phyloP scores from a whole-genome alignment of 1,284 basidiomycete genomes.

The Schizopora paradoxa region DNA sequence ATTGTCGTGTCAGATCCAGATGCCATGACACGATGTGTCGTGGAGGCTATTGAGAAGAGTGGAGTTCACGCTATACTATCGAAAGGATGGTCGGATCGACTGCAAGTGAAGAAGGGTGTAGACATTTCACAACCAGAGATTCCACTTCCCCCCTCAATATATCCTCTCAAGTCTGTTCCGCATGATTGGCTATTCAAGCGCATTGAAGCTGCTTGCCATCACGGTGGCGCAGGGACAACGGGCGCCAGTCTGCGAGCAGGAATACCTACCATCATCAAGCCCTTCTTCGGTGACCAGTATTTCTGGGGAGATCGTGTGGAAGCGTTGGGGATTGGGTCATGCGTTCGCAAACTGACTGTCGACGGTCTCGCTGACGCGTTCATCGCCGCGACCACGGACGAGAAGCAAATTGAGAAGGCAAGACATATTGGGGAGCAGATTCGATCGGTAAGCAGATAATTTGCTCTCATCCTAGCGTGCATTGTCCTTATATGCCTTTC shows the following conservation, averaged over 20 bases:
- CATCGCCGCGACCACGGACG: conserved; percentile 75
- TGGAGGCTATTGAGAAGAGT: conserved; percentile 81
- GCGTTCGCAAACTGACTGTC: conserved; percentile 81
- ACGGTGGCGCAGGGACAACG: conserved; percentile 94
- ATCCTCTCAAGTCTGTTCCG: conserved; percentile 81
- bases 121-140: conserved; percentile 60
- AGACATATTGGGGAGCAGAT: conserved; percentile 80
- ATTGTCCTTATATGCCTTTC: conserved; percentile 12
- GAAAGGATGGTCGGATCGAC: conserved; percentile 96
- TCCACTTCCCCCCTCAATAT: conserved; percentile 73
- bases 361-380: conserved; percentile 77
- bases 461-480: conserved; percentile 5
- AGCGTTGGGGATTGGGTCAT: conserved; percentile 83
- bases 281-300: conserved; percentile 97
- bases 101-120: conserved; percentile 56
- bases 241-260: conserved; percentile 91
- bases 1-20: conserved; percentile 95
- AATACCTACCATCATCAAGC: conserved; percentile 92
- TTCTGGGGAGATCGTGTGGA: conserved; percentile 97
- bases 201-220: conserved; percentile 95
- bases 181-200: conserved; percentile 96
- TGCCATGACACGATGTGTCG: conserved; percentile 84
- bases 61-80: conserved; percentile 90
- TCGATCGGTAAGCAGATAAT: conserved; percentile 50
- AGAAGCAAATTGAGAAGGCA: conserved; percentile 84